Evolutionary conservation across 78 protist species (phyloP), one percentile per base, ranked within the genome.

Genomic region (Dictyostelium capitatum): DNA sequence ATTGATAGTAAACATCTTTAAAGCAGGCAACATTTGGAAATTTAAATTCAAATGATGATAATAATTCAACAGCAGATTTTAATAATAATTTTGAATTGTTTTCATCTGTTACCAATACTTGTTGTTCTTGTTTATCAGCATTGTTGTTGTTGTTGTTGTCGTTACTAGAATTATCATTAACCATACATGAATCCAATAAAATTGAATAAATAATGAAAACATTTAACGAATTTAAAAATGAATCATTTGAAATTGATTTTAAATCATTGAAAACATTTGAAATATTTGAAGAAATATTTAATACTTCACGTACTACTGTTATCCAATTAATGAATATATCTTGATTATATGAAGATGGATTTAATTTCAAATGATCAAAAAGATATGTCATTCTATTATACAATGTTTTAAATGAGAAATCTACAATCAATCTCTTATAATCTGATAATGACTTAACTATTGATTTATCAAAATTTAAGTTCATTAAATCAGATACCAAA

Each of bases 271-370:
- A 62, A 23, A 62, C 70, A 62, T 62, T 62, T 62, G 70, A 62
- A 23, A 67, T 32, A 3, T n/a, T 32, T 67, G 30, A 28, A 30
- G 75, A 67, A 32, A 67, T 67, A 12, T 80, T 80, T 17, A 80
- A 30, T 14, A 80, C 70, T 48, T 80, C 89, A 25, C 89, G 23
- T 12, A 80, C 73, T 15, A 80, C 89, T n/a, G 41, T 62, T 23
- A 67, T 59, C 89, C 89, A 80, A 25, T 80, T 80, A 14, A 70
- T 4, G 28, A 50, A 59, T 3, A 47, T 9, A 0, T 80, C 75
- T 46, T 25, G 32, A 15, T 19, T 10, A 47, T 32, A 67, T 15
- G 19, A 32, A 51, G 1, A 4, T 2, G 28, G 23, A 3, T 67
- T 12, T 6, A 6, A 15, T 32, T 67, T 67, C 0, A 30, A 41